Evolutionary conservation across 2,329 filamentous ascomycete genomes (phyloP).

Genomic region (Clarireedia hainanense): DNA sequence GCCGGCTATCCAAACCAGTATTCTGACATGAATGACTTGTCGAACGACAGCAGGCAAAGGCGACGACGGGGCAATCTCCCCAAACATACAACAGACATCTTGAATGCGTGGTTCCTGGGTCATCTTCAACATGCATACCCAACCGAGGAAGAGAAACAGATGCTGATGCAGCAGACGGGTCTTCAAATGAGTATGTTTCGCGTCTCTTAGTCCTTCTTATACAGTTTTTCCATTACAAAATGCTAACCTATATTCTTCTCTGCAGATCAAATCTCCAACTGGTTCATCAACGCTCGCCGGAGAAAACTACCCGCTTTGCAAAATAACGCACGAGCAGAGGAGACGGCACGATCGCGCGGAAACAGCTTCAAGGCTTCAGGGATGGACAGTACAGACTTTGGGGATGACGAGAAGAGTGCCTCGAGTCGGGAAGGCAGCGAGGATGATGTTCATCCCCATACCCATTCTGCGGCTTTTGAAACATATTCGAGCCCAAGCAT

Average conservation of each 20-base stretch:
- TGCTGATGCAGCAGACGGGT: constrained; percentile 67
- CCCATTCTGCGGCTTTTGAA: too few relatives aligned
- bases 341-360: neutral
- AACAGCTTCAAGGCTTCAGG: too few relatives aligned
- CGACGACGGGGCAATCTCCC: constrained; percentile 77
- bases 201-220: too few relatives aligned
- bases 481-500: too few relatives aligned
- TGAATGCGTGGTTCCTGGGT: constrained; percentile 72
- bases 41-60: constrained; percentile 26
- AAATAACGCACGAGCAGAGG: constrained; percentile 26
- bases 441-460: neutral
- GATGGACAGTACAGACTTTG: too few relatives aligned
- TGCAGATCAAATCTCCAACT: constrained; percentile 65
- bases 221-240: neutral
- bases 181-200: constrained; percentile 64
- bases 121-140: constrained; percentile 78
- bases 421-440: neutral
- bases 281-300: constrained; percentile 72
- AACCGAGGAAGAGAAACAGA: constrained; percentile 79
- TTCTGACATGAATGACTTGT: constrained; percentile 11
- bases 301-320: constrained; percentile 45
- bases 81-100: constrained; percentile 79
- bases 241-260: neutral
- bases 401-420: neutral
- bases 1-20: constrained; percentile 8